phyloP scores from a whole-genome alignment of 371 early-diverging fungal genomes.

The Capillidium rhysosporum region DNA sequence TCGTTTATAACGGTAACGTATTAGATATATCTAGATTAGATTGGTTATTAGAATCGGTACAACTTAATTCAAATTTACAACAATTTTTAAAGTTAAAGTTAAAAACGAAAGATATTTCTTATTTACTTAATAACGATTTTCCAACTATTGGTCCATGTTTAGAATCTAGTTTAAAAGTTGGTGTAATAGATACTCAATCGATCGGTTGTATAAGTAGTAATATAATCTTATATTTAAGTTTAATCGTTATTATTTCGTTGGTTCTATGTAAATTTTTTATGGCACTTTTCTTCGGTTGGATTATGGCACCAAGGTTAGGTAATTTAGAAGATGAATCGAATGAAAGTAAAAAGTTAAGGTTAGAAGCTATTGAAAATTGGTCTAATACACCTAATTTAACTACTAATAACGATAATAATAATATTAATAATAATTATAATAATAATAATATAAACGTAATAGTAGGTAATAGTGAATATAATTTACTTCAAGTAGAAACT shows the following conservation, averaged over 20 bases:
- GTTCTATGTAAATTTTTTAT: constrained; percentile 62
- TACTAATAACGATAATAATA: too few species aligned
- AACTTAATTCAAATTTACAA: constrained; percentile 5
- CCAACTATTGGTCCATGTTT: constrained; percentile 9
- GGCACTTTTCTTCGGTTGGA: constrained; percentile 69
- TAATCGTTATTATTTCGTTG: constrained; percentile 55
- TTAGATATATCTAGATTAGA: constrained; percentile 26
- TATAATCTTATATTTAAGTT: constrained; percentile 49
- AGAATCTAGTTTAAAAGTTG: constrained; percentile 25
- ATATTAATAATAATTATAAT: too few species aligned
- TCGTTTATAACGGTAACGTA: constrained; percentile 60
- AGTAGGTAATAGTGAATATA: too few species aligned
- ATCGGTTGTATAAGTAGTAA: constrained; percentile 62
- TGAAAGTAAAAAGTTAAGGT: constrained; percentile 28
- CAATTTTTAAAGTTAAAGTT: background rate
- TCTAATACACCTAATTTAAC: constrained; percentile 14
- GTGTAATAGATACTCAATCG: constrained; percentile 47
- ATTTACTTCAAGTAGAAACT: background rate
- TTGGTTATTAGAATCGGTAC: constrained; percentile 21
- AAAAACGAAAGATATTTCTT: constrained; percentile 16
- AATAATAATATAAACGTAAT: too few species aligned
- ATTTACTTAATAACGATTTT: constrained; percentile 12
- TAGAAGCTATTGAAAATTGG: constrained; percentile 36
- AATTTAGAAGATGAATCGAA: constrained; percentile 44
- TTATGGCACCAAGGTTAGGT: constrained; percentile 47